Evolutionary conservation across 2,329 filamentous ascomycete species (phyloP), one percentile per base, ranked within the genome.

Genomic region (Rachicladosporium sp.): DNA sequence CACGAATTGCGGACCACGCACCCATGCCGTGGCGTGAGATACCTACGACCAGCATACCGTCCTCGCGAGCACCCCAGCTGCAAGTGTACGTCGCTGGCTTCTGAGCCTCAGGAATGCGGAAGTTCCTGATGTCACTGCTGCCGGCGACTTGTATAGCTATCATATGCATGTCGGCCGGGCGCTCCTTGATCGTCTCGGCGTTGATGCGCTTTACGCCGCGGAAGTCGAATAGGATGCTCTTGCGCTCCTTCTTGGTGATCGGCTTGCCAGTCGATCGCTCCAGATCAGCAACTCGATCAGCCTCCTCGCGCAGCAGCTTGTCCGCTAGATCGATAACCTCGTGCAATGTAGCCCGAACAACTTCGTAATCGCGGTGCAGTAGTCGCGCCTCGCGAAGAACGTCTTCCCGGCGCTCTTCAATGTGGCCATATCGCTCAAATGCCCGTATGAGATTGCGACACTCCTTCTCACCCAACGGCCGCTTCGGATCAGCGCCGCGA

Each of bases 211-310:
- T 93, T 37, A 95, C 81, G 40, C 88, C 86, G 34, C 82, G 80
- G 62, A 88, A 94, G 57, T 96, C 88, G 53, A 98, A 95, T 33
- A 98, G 68, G 11, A 98, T 85, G 1, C 91, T 91, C 63, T 98
- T 98, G 62, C 86, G 86, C 58, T 98, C 91, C 61, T 98, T 98
- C 68, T 96, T 95, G 0, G 89, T 93, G 40, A 93, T 64, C 2
- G 78, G 73, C 58, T 91, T 93, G 55, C 85, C 85, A 0, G 75
- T 72, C 46, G 82, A 68, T 13, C 69, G 77, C 60, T 91, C 84
- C 51, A 79, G 59, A 10, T 72, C 72, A 43, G 73, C 71, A 39
- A 80, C 65, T 43, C 75, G 69, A 27, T 71, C 69, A 35, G 71
- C 66, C 45, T 94, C 86, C 54, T 87, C 85, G 45, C 82, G 78